A percentile compares a stretch with the other conserved stretches of the same genome.
These are phyloP conservation scores for Turnera subulata DNA, from an alignment of 345 rosid species.

Conservation along the genomic window DNA sequence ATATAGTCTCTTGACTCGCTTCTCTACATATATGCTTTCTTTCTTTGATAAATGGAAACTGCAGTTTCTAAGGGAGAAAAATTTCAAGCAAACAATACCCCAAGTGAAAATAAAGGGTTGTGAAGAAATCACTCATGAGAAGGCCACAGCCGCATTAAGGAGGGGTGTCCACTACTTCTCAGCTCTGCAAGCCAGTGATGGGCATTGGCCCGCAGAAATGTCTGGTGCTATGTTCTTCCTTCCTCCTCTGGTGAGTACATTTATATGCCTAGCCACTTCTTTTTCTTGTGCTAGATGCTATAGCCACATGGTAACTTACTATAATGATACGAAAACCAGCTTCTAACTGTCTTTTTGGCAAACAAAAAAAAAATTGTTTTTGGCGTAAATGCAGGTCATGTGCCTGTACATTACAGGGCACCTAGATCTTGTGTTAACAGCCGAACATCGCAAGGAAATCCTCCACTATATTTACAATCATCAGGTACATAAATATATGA, in stretches of 20 bases:
- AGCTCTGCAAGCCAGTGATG: constrained; percentile 20
- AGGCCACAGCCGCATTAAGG: constrained; percentile 9
- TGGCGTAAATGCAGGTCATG: constrained; percentile 11
- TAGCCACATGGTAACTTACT: too few species aligned
- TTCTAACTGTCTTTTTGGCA: too few species aligned
- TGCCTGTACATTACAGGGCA: constrained; percentile 13
- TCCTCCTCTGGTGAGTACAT: constrained; percentile 7
- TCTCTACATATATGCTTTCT: too few species aligned
- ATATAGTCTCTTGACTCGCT: too few species aligned
- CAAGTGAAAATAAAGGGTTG: constrained; percentile 3
- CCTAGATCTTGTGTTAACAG: neutral
- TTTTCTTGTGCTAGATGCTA: too few species aligned
- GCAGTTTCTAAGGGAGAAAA: constrained; percentile 16
- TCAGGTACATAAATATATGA: too few species aligned
- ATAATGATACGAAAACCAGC: too few species aligned
- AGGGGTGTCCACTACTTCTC: constrained; percentile 12
- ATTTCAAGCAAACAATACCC: constrained; percentile 8
- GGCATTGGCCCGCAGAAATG: constrained; percentile 22
- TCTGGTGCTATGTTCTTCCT: constrained; percentile 8
- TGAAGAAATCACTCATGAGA: constrained; percentile 12
- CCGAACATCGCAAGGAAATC: neutral
- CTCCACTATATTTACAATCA: neutral
- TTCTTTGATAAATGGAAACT: too few species aligned
- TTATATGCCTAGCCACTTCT: too few species aligned
- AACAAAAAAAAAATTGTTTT: too few species aligned